Base-by-base conservation (phyloP, 345 rosid genomes). In the Lenwebbia sp. region DNA sequence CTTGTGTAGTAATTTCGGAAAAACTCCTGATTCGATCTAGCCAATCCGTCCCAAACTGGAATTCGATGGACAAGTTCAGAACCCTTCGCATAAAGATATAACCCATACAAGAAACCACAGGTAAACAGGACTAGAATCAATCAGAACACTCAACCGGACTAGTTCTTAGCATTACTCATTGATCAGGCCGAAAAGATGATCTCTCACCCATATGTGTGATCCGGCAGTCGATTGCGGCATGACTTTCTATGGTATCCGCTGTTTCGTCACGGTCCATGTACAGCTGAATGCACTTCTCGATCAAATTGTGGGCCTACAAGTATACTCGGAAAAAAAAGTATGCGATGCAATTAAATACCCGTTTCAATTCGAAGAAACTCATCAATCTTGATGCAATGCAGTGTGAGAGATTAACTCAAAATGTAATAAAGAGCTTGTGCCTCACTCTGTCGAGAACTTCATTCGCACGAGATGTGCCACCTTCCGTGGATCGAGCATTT, bases 301-400 rank as follows among this genome's bases (percentile, higher is more conserved):
- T 30, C 49, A 6, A 8, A 44, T 44, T 4, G 47, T 44, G 47
- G 47, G 47, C 1, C 75, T 30, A 62, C 15, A 62, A 62, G 75
- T 15, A 7, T 0, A 62, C 40, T 6, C 75, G 0, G 11, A 57
- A 26, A 54, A 19, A 11, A 2, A 1, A 15, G 15, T 6, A 14
- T 1, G 1, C 11, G 22, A 62, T 0, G 12, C 75, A 1, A 2
- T 60, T 28, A 28, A 6, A 28, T 40, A 28, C 40, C 74, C 21
- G 41, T 14, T 58, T 13, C 2, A 28, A 60, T 62, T 28, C 13
- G 21, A 62, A 62, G 74, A 62, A 0, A 62, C 74, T 62, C 0
- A 40, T 40, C 21, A 7, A 62, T 60, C 74, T 62, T 28, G 74
- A 62, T 62, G 74, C 40, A 14, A 62, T 28, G 74, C 40, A 62